Evolutionary conservation across 1,284 basidiomycete species (phyloP).

Genomic region (Cutaneotrichosporon curvatum): DNA sequence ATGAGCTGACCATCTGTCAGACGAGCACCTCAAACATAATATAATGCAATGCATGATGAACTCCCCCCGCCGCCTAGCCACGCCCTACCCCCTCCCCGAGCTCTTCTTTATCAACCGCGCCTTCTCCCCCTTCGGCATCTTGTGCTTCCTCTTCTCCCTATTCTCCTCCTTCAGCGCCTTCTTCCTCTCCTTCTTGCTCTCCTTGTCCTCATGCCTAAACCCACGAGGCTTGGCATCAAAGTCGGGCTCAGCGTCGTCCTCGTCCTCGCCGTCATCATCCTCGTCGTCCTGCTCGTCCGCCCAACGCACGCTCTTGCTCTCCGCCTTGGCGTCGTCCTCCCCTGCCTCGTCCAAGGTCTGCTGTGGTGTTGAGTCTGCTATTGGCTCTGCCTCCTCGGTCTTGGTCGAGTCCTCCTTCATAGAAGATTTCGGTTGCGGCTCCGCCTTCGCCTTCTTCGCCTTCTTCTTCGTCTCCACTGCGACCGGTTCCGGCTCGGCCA

Average conservation of each 20-base stretch:
- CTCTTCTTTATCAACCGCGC: conserved; percentile 65
- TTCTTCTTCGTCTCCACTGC: conserved; percentile 3
- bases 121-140: conserved; percentile 92
- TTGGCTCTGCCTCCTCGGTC: background rate
- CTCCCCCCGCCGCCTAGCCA: no score
- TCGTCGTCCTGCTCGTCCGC: conserved; percentile 16
- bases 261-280: conserved; percentile 44
- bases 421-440: no score
- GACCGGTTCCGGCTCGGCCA: no score
- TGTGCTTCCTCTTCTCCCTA: conserved; percentile 77
- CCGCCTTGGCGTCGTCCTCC: no score
- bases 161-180: conserved; percentile 78
- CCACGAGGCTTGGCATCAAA: conserved; percentile 62
- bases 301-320: conserved; percentile 15
- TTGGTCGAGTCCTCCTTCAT: conserved; percentile 9
- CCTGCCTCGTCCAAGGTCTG: background rate
- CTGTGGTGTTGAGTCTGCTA: no score
- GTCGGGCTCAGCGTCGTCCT: conserved; percentile 41
- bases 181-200: conserved; percentile 89
- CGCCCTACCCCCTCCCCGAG: conserved; percentile 8
- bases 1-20: no score
- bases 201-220: conserved; percentile 81
- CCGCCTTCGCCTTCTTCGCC: conserved; percentile 2
- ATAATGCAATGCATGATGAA: background rate
- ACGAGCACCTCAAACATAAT: background rate